Evolutionary conservation across 2,329 filamentous ascomycete species (phyloP), one percentile per base, ranked within the genome.

Genomic region (Claviceps quebecensis): DNA sequence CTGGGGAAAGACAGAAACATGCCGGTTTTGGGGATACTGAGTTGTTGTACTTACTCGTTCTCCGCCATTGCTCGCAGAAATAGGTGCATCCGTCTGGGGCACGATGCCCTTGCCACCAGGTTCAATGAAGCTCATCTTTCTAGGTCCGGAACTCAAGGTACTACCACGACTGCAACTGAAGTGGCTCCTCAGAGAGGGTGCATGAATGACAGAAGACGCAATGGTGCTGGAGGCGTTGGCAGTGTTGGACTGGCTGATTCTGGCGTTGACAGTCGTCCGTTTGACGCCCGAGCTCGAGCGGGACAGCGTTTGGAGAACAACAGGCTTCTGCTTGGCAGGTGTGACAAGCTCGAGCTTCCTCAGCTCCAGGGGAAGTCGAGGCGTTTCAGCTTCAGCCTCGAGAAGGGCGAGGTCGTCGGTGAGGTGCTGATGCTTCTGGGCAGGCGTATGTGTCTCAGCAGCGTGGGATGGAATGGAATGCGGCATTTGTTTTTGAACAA

Each of bases 41-140:
- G 9, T 34, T 4, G 3, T 34, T 34, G 9, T 14, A 71, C 80
- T 73, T 67, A 86, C 83, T 59, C 88, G 75, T 61, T 90, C 86
- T 45, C 83, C 84, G 55, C 84, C 79, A 68, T 94, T 94, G 53
- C 85, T 83, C 14, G 87, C 87, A 50, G 87, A 89, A 9, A 83
- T 73, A 1, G 89, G 89, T 22, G 86, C 86, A 70, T 94, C 87
- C 44, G 75, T 82, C 49, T 73, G 71, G 40, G 72, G 70, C 5
- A 72, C 69, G 52, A 72, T 68, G 52, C 72, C 72, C 56, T 63
- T 69, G 13, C 70, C 72, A 26, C 72, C 71, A n/a, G 63, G 62
- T 53, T 71, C 67, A 52, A 75, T 74, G 47, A 66, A 66, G 49
- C 59, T 62, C 66, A 68, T 68, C 48, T 57, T 65, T 52, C 58